Evolutionary conservation across 805 yeast species (phyloP).

Genomic region (Monosporozyma unispora): DNA sequence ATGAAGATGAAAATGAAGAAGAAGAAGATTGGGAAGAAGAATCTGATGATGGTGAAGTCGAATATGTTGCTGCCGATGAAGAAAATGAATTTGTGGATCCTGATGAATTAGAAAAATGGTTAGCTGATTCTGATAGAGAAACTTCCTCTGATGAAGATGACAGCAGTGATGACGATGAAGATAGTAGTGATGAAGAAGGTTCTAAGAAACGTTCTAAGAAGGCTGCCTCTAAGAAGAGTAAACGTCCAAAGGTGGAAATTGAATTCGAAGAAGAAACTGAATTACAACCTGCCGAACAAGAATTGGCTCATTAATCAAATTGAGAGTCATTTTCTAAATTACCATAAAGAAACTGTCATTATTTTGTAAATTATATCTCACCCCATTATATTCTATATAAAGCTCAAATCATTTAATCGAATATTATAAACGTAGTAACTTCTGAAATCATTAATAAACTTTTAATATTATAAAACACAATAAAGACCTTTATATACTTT

Average conservation of each 20-base stretch:
- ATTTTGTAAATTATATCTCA: background rate
- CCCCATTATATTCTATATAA: background rate
- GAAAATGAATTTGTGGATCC: slow-evolving; percentile 85
- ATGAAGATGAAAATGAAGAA: slow-evolving; percentile 39
- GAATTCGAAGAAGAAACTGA: slow-evolving; percentile 68
- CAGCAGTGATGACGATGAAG: slow-evolving; percentile 16
- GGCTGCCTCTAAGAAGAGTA: slow-evolving; percentile 33
- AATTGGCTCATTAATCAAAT: slow-evolving; percentile 18
- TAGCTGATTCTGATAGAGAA: slow-evolving; percentile 42
- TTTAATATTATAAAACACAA: background rate
- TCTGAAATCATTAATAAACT: background rate
- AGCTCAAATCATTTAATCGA: background rate
- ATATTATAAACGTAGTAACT: background rate
- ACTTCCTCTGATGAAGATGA: slow-evolving; percentile 19
- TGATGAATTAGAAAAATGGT: slow-evolving; percentile 89
- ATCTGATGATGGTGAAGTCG: slow-evolving; percentile 67
- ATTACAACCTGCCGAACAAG: slow-evolving; percentile 30
- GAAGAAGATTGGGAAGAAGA: slow-evolving; percentile 43
- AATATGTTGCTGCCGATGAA: slow-evolving; percentile 83
- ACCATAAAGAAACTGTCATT: background rate
- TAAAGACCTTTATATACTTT: background rate
- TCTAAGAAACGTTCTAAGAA: slow-evolving; percentile 33
- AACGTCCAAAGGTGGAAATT: slow-evolving; percentile 69
- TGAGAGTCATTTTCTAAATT: background rate
- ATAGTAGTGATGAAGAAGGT: slow-evolving; percentile 33